Evolutionary conservation across 2,329 filamentous ascomycete species (phyloP), one percentile per base, ranked within the genome.

Genomic region (Aureobasidium lini): DNA sequence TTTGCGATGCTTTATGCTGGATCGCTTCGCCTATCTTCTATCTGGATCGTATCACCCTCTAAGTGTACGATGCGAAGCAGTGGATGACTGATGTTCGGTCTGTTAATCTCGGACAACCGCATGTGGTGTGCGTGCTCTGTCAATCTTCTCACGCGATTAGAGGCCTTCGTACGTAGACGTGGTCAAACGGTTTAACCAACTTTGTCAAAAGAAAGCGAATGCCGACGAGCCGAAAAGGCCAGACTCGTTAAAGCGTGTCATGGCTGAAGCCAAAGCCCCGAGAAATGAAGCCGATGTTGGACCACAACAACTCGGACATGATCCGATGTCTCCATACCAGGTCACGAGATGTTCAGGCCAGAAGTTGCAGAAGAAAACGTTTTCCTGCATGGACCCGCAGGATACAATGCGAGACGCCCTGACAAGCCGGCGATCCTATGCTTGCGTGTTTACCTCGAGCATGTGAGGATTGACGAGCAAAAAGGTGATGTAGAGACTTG

Each of bases 291-390:
- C 43, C 42, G 54, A 57, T 31, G 52, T 37, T 46, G 52, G 40
- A 46, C 52, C 42, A 40, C 28, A 18, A 29, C 18, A 23, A 57
- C 23, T 48, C 54, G 43, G 43, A 31, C 18, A 32, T 15, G 42
- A 32, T 40, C 54, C 54, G 54, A 40, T 6, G 29, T 32, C n/a
- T 34, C 32, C 18, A 57, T 57, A 57, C 42, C 54, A 48, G 43
- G 54, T 57, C 54, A 57, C 54, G 43, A 57, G 54, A 43, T 31
- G 54, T 10, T 57, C 43, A 57, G 34, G 54, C 54, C 28, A 48
- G 34, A 47, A 39, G 53, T 37, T 46, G 40, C 28, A 54, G 43
- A 34, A 15, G 50, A 43, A 43, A 34, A 34, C 50, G 31, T 47
- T 57, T 57, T 39, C 18, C 43, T 40, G 54, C 54, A 57, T 57